Base-by-base conservation (phyloP, 805 yeast genomes). In the Jamesozyma jinghongensis region DNA sequence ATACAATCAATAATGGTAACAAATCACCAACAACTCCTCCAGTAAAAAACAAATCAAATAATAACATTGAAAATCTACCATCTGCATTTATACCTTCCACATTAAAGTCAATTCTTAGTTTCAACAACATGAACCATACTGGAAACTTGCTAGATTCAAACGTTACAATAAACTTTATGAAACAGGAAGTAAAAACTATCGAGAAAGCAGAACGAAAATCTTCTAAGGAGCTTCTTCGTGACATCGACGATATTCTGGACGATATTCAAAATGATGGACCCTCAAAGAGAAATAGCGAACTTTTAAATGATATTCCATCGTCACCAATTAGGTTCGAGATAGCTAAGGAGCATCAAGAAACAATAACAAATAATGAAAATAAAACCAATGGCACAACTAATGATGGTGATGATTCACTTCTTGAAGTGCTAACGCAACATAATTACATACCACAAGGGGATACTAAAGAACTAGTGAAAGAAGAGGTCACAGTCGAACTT, bases 191-290 rank as follows among this genome's bases (percentile, higher is more conserved):
- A n/a, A 32, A 20, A 26, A 13, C 19, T 8, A 14, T 6, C 5
- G 19, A 20, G 26, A 37, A 17, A 12, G 30, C 33, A 11, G 26
- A 29, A n/a, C 32, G 3, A 13, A 32, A 20, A n/a, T 3, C 32
- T 16, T 7, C 40, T 25, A 38, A 41, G 34, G 37, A 47, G 12
- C 39, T 51, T 3, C 34, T 53, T 5, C 40, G 62, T 29, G 60
- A 58, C 37, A 58, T 59, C 26, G 60, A 57, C 34, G 62, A 57
- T 34, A 59, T 59, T 27, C 39, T 59, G 8, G 51, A 47, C 25
- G 63, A 59, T 33, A 46, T 59, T 17, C 52, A 53, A 27, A 54
- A 52, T 13, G 52, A 49, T 20, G 26, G 43, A 18, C 39, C 45
- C 6, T 11, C 40, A 7, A 50, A 47, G 16, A 45, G 50, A 2